A percentile compares a stretch with the other conserved stretches of the same genome.
These are phyloP conservation scores for Tetraselmis striata DNA, from an alignment of 139 green algal species.

Conservation along the genomic window DNA sequence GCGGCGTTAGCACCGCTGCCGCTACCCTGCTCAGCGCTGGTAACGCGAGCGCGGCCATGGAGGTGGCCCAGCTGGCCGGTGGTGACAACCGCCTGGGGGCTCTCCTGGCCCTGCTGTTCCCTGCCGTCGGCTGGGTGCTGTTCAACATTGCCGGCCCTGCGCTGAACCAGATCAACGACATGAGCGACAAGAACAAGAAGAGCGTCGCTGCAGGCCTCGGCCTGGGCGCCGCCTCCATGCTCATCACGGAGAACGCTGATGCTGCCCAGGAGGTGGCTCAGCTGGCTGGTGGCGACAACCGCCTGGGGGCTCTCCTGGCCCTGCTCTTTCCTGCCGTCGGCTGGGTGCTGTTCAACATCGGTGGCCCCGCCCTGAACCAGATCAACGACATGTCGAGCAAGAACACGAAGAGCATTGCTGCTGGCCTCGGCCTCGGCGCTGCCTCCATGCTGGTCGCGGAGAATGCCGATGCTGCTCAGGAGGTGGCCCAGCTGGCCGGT, in stretches of 20 bases:
- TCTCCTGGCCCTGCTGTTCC: constrained; percentile 26
- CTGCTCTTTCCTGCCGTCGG: constrained; percentile 19
- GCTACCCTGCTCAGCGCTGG: constrained; percentile 31
- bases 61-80: constrained; percentile 39
- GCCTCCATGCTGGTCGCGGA: constrained; percentile 17
- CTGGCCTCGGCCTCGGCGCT: constrained; percentile 33
- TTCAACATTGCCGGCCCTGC: constrained; percentile 69
- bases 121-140: constrained; percentile 62
- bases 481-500: constrained; percentile 11
- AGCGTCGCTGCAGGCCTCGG: constrained; percentile 20
- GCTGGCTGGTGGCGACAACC: constrained; percentile 28
- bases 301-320: constrained; percentile 12
- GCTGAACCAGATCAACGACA: constrained; percentile 57
- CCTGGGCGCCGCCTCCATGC: constrained; percentile 27
- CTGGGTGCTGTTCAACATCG: constrained; percentile 30
- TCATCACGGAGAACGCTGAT: constrained; percentile 4
- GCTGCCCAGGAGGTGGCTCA: constrained; percentile 13
- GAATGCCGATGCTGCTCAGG: constrained; percentile 13
- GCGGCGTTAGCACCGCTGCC: constrained; percentile 13
- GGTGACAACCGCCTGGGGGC: constrained; percentile 40
- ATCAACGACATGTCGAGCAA: constrained; percentile 18
- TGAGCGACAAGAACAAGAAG: constrained; percentile 38
- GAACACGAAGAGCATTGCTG: constrained; percentile 29
- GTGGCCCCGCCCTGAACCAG: constrained; percentile 17
- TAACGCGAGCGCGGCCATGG: constrained; percentile 29